phyloP scores from a whole-genome alignment of 768 basidiomycete genomes.

The Chalciporus chontae region DNA sequence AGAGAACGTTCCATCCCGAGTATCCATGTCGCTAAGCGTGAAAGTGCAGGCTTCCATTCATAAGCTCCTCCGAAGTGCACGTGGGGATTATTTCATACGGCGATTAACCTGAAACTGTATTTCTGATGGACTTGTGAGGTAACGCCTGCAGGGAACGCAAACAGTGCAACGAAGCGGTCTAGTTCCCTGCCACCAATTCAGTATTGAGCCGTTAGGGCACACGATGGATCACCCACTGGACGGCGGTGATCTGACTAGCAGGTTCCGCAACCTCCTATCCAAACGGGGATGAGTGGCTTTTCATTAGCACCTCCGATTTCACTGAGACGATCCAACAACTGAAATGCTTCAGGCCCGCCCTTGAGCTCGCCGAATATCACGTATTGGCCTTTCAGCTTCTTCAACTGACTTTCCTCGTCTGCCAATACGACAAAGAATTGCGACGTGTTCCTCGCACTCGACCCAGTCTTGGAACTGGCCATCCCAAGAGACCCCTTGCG shows the following conservation, averaged over 20 bases:
- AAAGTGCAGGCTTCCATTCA: neutral
- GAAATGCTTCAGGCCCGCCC: conserved; percentile 30
- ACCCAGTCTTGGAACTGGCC: conserved; percentile 44
- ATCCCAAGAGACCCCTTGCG: conserved; percentile 46
- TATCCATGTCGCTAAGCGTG: neutral
- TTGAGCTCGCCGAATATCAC: conserved; percentile 41
- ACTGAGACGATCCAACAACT: conserved; percentile 34
- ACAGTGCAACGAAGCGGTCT: neutral
- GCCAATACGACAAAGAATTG: conserved; percentile 51
- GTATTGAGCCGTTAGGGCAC: neutral
- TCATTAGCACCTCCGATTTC: conserved; percentile 34
- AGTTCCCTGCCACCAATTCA: neutral
- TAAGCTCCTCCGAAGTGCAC: neutral
- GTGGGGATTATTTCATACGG: neutral
- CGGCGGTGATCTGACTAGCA: conserved; percentile 1
- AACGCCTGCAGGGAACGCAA: neutral
- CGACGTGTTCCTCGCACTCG: conserved; percentile 43
- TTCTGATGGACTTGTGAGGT: conserved; percentile 6
- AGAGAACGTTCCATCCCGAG: neutral
- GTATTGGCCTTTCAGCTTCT: conserved; percentile 49
- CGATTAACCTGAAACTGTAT: neutral
- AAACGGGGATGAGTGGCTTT: conserved; percentile 34
- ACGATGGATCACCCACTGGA: conserved; percentile 2
- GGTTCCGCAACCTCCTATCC: conserved; percentile 42
- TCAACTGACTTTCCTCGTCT: conserved; percentile 36